Evolutionary conservation across 2,329 filamentous ascomycete species (phyloP), one percentile per base, ranked within the genome.

Genomic region (Phaeosphaeria sp.): DNA sequence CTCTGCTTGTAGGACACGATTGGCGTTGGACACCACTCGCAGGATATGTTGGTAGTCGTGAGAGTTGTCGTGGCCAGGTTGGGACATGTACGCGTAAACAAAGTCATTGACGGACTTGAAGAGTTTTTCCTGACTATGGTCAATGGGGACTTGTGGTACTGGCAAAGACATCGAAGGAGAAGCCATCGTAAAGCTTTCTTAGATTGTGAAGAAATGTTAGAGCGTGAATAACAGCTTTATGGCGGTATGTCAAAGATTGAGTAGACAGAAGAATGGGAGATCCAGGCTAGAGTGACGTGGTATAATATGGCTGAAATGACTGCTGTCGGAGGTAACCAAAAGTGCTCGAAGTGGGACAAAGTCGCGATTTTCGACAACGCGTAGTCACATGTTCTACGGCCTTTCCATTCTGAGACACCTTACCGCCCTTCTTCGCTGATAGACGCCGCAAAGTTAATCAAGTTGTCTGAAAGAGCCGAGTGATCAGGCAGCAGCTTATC

Each of bases 21-120:
- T 86, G 6, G 92, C 86, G 36, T 95, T 85, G n/a, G 85, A 83
- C 21, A 93, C 80, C 21, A 97, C 93, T 52, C 93, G 89, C 61
- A 87, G 81, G 69, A 97, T 91, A 77, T 97, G 93, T 55, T 86
- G 82, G 81, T 91, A 96, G 80, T 96, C 92, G 80, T 97, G 93
- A 1, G 92, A 96, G 51, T 87, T 87, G 78, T 97, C 93, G 52
- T 77, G 69, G n/a, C 39, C 46, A 21, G 51, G 51, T 6, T 70
- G 66, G n/a, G 71, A 74, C 76, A 78, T 77, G 60, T 77, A 78
- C 7, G 63, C 55, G 53, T 75, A 49, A 2, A 77, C 74, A 33
- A 69, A 76, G 8, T 56, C 43, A 45, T 74, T 74, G 53, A 77
- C 64, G 13, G 65, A 68, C 7, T 52, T 57, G 60, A 77, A 68